These are phyloP conservation scores for Trichophyton verrucosum DNA, from an alignment of 2,329 filamentous ascomycete genomes.

Conservation along the genomic window DNA sequence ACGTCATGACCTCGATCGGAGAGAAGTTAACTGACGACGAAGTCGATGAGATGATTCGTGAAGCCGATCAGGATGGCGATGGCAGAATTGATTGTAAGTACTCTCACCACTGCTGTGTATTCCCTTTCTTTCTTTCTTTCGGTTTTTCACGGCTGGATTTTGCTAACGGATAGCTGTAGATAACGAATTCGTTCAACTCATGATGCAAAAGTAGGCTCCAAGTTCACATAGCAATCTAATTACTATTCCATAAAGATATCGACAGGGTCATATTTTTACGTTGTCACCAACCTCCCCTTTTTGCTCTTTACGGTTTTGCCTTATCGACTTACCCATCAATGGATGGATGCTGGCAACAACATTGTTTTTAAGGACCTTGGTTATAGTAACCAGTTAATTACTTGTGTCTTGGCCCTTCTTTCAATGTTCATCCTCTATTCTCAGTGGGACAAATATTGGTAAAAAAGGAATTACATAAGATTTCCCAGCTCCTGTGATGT, in stretches of 20 bases:
- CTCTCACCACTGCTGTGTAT: not conserved
- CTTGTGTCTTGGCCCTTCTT: not conserved
- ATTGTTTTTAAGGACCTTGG: not conserved
- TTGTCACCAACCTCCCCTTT: not conserved
- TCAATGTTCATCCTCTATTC: not conserved
- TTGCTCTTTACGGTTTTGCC: not conserved
- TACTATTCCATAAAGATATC: slow-evolving; percentile 2
- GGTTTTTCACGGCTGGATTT: not conserved
- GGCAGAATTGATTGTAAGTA: slow-evolving; percentile 73
- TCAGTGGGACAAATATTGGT: not conserved
- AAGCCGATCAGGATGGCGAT: slow-evolving; percentile 81
- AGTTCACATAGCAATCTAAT: slow-evolving; percentile 2
- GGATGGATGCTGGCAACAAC: not conserved
- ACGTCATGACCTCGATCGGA: slow-evolving; percentile 85
- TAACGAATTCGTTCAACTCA: slow-evolving; percentile 87
- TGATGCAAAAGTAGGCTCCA: slow-evolving; percentile 75
- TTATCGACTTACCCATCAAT: not conserved
- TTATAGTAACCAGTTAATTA: not conserved
- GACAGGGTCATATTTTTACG: not conserved
- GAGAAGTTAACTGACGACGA: slow-evolving; percentile 86
- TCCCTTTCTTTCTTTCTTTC: slow-evolving; percentile 11
- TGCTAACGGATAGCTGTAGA: slow-evolving; percentile 38
- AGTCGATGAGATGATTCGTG: slow-evolving; percentile 86
- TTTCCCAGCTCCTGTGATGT: not conserved
- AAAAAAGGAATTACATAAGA: not conserved